Evolutionary conservation across 257 asterid genomes (phyloP).

Genomic region (Thymus quinquecostatus): DNA sequence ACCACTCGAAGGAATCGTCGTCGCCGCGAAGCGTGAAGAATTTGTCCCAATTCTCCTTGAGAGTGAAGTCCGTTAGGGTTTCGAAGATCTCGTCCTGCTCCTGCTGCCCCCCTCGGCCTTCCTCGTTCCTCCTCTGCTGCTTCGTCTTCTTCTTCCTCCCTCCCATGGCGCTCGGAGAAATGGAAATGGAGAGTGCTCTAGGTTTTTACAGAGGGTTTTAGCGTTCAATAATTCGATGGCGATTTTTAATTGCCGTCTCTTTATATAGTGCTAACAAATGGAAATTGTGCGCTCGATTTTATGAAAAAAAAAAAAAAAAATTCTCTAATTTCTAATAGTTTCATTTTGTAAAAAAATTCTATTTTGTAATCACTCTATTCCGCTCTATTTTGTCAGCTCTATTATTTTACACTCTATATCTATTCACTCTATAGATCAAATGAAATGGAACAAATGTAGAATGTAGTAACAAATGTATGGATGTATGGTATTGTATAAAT

Average conservation of each 20-base stretch:
- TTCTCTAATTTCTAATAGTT: too few species aligned
- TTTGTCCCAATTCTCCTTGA: slow-evolving; percentile 92
- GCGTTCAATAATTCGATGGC: not conserved
- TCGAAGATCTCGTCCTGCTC: slow-evolving; percentile 65
- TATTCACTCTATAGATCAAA: too few species aligned
- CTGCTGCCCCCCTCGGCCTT: not conserved
- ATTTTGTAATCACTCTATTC: too few species aligned
- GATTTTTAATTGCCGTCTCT: not conserved
- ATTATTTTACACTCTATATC: too few species aligned
- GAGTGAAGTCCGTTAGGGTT: slow-evolving; percentile 80
- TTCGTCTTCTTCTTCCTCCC: slow-evolving; percentile 32
- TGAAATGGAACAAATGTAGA: too few species aligned
- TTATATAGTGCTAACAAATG: not conserved
- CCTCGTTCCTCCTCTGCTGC: slow-evolving; percentile 26
- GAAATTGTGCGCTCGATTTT: too few species aligned
- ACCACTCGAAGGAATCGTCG: slow-evolving; percentile 91
- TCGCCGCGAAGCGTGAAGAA: slow-evolving; percentile 76
- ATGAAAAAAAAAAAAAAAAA: too few species aligned
- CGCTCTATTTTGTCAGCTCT: too few species aligned
- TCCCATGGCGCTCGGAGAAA: slow-evolving; percentile 40
- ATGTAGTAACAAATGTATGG: too few species aligned
- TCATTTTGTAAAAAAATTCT: too few species aligned
- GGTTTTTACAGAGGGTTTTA: slow-evolving; percentile 25
- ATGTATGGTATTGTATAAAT: too few species aligned
- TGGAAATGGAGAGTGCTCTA: slow-evolving; percentile 1